phyloP scores from a whole-genome alignment of 495 filamentous ascomycete species.

The Penicillium alfredii region DNA sequence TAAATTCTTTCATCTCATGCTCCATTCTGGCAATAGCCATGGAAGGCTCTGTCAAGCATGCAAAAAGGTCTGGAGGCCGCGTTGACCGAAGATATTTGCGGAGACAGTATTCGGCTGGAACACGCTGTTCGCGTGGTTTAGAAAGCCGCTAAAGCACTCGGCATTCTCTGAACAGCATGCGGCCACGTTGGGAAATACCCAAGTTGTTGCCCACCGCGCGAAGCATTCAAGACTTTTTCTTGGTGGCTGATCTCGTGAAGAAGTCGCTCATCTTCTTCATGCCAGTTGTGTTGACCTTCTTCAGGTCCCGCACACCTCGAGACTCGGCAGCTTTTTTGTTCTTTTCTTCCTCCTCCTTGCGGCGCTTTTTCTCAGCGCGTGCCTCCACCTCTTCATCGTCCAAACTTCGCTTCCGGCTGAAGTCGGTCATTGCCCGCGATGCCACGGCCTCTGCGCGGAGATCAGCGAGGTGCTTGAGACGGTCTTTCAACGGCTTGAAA shows the following conservation, averaged over 20 bases:
- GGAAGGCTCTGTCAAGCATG: too few relatives aligned
- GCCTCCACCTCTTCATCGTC: conserved; percentile 62
- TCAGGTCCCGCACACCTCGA: conserved; percentile 66
- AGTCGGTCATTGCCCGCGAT: conserved; percentile 62
- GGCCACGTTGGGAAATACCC: not conserved
- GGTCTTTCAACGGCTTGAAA: conserved; percentile 62
- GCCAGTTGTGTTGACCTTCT: conserved; percentile 80
- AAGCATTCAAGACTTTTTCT: conserved; percentile 30
- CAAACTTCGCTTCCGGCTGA: conserved; percentile 61
- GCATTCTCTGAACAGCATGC: not conserved
- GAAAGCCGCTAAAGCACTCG: too few relatives aligned
- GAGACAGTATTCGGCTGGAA: too few relatives aligned
- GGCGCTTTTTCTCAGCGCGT: conserved; percentile 54
- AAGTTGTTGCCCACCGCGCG: not conserved
- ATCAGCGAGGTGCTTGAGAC: conserved; percentile 56
- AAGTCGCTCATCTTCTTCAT: conserved; percentile 98
- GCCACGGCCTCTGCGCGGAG: conserved; percentile 64
- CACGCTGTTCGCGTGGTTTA: too few relatives aligned
- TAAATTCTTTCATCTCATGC: too few relatives aligned
- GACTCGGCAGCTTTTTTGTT: conserved; percentile 66
- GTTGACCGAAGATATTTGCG: too few relatives aligned
- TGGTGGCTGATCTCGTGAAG: conserved; percentile 62
- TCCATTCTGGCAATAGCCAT: too few relatives aligned
- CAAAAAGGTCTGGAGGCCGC: too few relatives aligned
- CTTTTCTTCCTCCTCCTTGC: conserved; percentile 71